These are phyloP conservation scores for Circinella umbellata DNA, from an alignment of 371 early-diverging fungal species.

Conservation along the genomic window DNA sequence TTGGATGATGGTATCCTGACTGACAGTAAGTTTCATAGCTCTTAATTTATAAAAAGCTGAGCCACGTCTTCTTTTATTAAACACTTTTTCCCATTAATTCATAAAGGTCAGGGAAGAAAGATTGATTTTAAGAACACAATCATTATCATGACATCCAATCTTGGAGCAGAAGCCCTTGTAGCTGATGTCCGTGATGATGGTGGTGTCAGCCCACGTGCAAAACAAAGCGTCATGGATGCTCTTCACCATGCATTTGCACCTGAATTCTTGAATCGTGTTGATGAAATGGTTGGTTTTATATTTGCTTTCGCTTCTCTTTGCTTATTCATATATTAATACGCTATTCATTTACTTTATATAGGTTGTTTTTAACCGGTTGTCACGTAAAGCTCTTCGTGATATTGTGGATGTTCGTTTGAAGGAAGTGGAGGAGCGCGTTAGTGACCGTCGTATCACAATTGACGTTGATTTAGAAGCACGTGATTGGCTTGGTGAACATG, in stretches of 20 bases:
- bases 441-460: constrained; percentile 76
- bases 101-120: constrained; percentile 70
- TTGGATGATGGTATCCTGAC: constrained; percentile 93
- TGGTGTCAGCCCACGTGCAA: constrained; percentile 55
- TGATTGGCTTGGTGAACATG: constrained; percentile 78
- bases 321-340: not conserved
- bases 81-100: not conserved
- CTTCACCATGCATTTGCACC: constrained; percentile 85
- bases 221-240: constrained; percentile 69
- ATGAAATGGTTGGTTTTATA: constrained; percentile 63
- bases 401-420: constrained; percentile 84
- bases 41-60: not conserved
- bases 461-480: constrained; percentile 73
- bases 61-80: not conserved
- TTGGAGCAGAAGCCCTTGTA: constrained; percentile 78
- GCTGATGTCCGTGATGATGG: constrained; percentile 43
- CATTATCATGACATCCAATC: constrained; percentile 91
- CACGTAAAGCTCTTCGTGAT: constrained; percentile 61
- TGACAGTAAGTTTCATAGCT: constrained; percentile 56
- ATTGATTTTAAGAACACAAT: constrained; percentile 94
- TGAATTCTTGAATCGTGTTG: constrained; percentile 92
- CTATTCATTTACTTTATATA: constrained; percentile 11
- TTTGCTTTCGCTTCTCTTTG: not conserved
- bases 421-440: constrained; percentile 76
- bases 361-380: constrained; percentile 72